Percentiles rank a stretch among this genome's conserved stretches.
Evolutionary conservation across 2,329 filamentous ascomycete species (phyloP).

Genomic region (Penicillium sp.): DNA sequence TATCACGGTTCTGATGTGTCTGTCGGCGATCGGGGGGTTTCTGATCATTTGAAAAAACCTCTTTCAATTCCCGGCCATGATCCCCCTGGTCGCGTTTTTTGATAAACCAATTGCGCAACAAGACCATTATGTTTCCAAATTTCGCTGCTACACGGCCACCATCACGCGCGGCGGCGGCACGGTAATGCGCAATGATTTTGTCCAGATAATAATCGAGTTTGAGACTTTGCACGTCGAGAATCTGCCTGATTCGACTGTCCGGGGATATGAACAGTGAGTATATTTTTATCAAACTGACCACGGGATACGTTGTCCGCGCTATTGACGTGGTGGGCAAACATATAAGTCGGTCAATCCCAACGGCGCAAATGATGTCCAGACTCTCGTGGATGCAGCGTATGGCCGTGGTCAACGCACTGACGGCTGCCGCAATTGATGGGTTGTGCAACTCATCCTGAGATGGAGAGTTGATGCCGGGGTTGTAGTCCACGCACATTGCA

Average conservation of each 20-base stretch:
- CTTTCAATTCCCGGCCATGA: constrained; percentile 23
- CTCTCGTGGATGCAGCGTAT: constrained; percentile 64
- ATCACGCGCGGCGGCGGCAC: constrained; percentile 60
- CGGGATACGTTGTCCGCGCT: constrained; percentile 68
- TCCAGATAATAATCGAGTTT: constrained; percentile 66
- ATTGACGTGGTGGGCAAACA: constrained; percentile 68
- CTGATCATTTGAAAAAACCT: constrained; percentile 18
- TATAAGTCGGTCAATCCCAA: constrained; percentile 59
- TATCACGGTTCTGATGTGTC: background rate
- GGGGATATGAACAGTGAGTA: constrained; percentile 65
- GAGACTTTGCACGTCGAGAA: constrained; percentile 67
- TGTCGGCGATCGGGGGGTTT: background rate
- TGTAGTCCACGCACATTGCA: constrained; percentile 62
- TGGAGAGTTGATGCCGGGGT: constrained; percentile 40
- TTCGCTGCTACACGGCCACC: constrained; percentile 65
- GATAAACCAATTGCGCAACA: constrained; percentile 68
- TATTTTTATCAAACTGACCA: constrained; percentile 71
- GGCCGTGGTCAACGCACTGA: constrained; percentile 65
- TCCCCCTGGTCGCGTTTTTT: constrained; percentile 43
- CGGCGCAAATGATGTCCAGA: constrained; percentile 61
- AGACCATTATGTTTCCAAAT: constrained; percentile 67
- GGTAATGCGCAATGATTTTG: constrained; percentile 66
- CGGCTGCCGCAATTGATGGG: constrained; percentile 57
- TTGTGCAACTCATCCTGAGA: constrained; percentile 25
- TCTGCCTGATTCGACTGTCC: constrained; percentile 64